A percentile compares a stretch with the other conserved stretches of the same genome.
These are phyloP conservation scores for Emergomyces pasteurianus DNA, from an alignment of 2,329 filamentous ascomycete genomes.

Conservation along the genomic window DNA sequence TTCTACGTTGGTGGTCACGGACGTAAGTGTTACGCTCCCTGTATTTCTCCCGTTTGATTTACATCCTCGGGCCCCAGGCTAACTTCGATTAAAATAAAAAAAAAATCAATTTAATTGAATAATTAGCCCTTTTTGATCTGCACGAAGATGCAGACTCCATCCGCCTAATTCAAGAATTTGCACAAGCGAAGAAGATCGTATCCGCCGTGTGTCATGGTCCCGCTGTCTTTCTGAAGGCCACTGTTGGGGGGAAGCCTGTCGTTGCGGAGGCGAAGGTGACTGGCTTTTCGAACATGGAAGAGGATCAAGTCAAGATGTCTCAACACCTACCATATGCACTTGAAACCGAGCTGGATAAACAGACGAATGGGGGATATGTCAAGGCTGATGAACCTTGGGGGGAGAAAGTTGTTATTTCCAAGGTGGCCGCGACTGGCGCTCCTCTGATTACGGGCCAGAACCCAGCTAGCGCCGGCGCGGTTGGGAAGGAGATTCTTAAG, in stretches of 20 bases:
- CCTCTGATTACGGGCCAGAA: slow-evolving; percentile 40
- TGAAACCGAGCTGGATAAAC: slow-evolving; percentile 32
- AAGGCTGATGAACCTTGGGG: slow-evolving; percentile 36
- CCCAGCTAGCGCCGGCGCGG: slow-evolving; percentile 30
- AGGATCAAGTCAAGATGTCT: slow-evolving; percentile 30
- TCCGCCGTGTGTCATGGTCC: slow-evolving; percentile 40
- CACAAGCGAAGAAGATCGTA: slow-evolving; percentile 37
- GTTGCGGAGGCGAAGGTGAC: slow-evolving; percentile 32
- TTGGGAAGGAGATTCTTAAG: slow-evolving; percentile 34
- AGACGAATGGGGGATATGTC: slow-evolving; percentile 33
- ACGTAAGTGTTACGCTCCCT: slow-evolving; percentile 28
- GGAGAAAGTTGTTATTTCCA: slow-evolving; percentile 31
- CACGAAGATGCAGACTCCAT: slow-evolving; percentile 30
- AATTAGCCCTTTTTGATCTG: slow-evolving; percentile 40
- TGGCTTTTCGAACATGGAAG: slow-evolving; percentile 38
- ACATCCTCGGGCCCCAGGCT: not conserved
- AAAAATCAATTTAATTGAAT: no score
- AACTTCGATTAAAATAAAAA: no score
- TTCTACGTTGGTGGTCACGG: slow-evolving; percentile 50
- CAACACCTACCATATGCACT: slow-evolving; percentile 36
- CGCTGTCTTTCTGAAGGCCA: slow-evolving; percentile 34
- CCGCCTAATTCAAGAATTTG: slow-evolving; percentile 37
- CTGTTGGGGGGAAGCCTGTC: slow-evolving; percentile 31
- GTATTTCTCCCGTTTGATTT: not conserved
- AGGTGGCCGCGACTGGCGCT: slow-evolving; percentile 17